A percentile compares a stretch with the other conserved stretches of the same genome.
phyloP scores from a whole-genome alignment of 1,284 basidiomycete species.

The Butyriboletus appendiculatus region DNA sequence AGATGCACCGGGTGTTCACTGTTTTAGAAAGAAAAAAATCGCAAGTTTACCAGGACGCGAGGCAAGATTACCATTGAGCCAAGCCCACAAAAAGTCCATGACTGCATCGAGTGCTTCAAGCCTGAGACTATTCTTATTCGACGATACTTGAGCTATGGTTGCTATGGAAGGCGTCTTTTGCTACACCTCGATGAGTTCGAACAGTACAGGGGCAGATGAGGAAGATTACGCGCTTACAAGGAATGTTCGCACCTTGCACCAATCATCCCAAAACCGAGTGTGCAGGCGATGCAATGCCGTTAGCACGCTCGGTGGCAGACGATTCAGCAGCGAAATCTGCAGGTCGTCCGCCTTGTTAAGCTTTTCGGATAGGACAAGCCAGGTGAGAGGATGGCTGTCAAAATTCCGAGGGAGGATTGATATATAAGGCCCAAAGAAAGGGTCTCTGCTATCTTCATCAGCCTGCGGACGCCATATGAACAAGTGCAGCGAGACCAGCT shows the following conservation, averaged over 20 bases:
- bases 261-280: conserved; percentile 61
- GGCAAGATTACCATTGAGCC: conserved; percentile 70
- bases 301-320: conserved; percentile 53
- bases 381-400: conserved; percentile 72
- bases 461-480: conserved; percentile 49
- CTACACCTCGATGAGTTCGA: conserved; percentile 7
- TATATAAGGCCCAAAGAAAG: conserved; percentile 75
- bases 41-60: conserved; percentile 11
- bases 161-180: conserved; percentile 8
- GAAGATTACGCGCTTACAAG: conserved; percentile 40
- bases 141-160: neutral
- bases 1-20: conserved; percentile 90
- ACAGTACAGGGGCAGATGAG: neutral
- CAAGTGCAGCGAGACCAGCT: conserved; percentile 64
- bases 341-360: conserved; percentile 16
- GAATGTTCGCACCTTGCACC: conserved; percentile 47
- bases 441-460: conserved; percentile 48
- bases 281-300: conserved; percentile 50
- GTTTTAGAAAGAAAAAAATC: conserved; percentile 14
- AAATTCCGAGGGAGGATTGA: conserved; percentile 71
- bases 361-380: conserved; percentile 46
- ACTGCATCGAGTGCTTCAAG: conserved; percentile 16
- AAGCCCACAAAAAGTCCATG: conserved; percentile 70
- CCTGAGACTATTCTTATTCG: too few species aligned
- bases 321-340: conserved; percentile 36